Evolutionary conservation across 208 protist species (phyloP).

Genomic region (Crithidia thermophila): DNA sequence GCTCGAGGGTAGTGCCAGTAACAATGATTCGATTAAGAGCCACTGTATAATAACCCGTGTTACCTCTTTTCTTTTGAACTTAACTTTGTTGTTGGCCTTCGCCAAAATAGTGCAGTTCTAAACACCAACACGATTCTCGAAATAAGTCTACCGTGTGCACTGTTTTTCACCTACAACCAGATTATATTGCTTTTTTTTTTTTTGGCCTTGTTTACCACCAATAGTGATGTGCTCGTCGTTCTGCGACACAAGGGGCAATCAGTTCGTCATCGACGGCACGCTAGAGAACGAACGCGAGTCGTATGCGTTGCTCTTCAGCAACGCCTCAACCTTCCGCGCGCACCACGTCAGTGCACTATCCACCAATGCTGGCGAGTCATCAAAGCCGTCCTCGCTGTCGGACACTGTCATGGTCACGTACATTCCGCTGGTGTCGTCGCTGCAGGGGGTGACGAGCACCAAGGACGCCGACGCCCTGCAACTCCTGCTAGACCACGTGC

Average conservation of each 20-base stretch:
- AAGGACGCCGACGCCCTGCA: slow-evolving; percentile 6
- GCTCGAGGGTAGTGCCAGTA: too few species aligned
- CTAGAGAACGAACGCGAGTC: slow-evolving; percentile 8
- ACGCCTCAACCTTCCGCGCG: slow-evolving; percentile 15
- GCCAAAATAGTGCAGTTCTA: too few species aligned
- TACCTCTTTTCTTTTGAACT: too few species aligned
- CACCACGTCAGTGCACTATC: slow-evolving; percentile 4
- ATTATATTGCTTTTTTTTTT: not conserved
- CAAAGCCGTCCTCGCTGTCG: not conserved
- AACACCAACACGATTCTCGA: too few species aligned
- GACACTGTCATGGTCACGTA: slow-evolving; percentile 20
- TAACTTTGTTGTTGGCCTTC: too few species aligned
- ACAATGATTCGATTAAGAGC: too few species aligned
- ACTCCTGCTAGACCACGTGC: slow-evolving; percentile 11
- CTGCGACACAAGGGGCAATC: slow-evolving; percentile 10
- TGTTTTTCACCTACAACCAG: too few species aligned
- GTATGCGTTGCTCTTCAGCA: slow-evolving; percentile 25
- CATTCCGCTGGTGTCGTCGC: slow-evolving; percentile 24
- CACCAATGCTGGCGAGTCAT: not conserved
- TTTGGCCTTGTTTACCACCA: not conserved
- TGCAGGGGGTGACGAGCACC: slow-evolving; percentile 7
- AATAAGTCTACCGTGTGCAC: too few species aligned
- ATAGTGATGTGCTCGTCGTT: slow-evolving; percentile 11
- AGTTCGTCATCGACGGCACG: slow-evolving; percentile 6
- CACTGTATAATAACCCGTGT: too few species aligned